Conservation (phyloP, 306 rosid species). For the Vicia villosa region DNA sequence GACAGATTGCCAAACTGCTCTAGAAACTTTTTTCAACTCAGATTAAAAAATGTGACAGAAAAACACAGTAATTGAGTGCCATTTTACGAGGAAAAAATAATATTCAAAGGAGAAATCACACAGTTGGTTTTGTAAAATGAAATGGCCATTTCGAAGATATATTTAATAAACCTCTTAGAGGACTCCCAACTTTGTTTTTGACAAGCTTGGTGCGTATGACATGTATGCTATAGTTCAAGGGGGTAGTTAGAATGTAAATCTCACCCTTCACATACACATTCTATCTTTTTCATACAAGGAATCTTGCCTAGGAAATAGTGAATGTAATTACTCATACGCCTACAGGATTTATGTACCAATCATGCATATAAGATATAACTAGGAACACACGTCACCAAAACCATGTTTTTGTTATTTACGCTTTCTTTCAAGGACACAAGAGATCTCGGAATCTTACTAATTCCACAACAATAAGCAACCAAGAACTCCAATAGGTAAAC, state of each 20-base stretch:
- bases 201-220: slow-evolving; percentile 4
- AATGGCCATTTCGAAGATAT: not conserved
- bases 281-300: slow-evolving; percentile 1
- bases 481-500: not conserved
- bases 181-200: not conserved
- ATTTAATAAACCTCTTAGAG: not conserved
- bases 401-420: not conserved
- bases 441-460: slow-evolving; percentile 11
- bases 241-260: not conserved
- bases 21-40: not conserved
- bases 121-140: not conserved
- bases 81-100: not conserved
- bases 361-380: not conserved
- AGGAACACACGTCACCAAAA: not conserved
- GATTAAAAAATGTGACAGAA: not conserved
- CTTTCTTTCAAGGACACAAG: not conserved
- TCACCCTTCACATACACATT: not conserved
- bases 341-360: not conserved
- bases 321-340: not conserved
- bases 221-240: not conserved
- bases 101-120: not conserved
- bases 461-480: slow-evolving; percentile 16
- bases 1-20: not conserved
- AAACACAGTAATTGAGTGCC: not conserved
- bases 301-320: not conserved